Evolutionary conservation across 768 basidiomycete genomes (phyloP).

Genomic region (Mrakia frigida): DNA sequence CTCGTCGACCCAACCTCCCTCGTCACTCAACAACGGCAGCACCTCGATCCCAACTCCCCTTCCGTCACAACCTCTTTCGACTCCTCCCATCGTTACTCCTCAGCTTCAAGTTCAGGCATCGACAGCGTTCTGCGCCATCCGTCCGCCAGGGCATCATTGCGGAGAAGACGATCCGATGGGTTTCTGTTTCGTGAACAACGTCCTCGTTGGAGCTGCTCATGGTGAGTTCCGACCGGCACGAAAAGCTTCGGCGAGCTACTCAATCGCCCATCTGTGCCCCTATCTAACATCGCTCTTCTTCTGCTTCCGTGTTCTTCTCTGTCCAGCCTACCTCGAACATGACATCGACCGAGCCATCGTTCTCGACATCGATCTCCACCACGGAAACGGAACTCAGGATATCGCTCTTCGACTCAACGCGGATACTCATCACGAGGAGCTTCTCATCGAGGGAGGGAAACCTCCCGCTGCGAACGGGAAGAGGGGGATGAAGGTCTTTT

Average conservation of each 20-base stretch:
- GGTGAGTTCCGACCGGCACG: slow-evolving; percentile 57
- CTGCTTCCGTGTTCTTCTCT: not conserved
- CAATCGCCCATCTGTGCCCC: too few species aligned
- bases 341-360: slow-evolving; percentile 72
- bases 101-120: slow-evolving; percentile 18
- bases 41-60: not conserved
- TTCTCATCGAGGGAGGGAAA: slow-evolving; percentile 46
- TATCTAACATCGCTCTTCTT: not conserved
- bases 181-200: slow-evolving; percentile 95
- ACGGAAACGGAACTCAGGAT: slow-evolving; percentile 91
- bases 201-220: slow-evolving; percentile 81
- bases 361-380: slow-evolving; percentile 60
- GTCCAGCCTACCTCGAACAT: slow-evolving; percentile 75
- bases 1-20: not conserved
- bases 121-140: slow-evolving; percentile 70
- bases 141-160: slow-evolving; percentile 94
- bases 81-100: not conserved
- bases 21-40: not conserved
- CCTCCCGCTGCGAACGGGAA: slow-evolving; percentile 32
- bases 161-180: slow-evolving; percentile 83
- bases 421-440: slow-evolving; percentile 65
- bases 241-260: too few species aligned
- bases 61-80: slow-evolving; percentile 14
- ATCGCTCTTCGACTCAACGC: slow-evolving; percentile 88
- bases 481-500: slow-evolving; percentile 63